Percentiles rank a stretch among this genome's conserved stretches.
Evolutionary conservation across 768 basidiomycete genomes (phyloP).

Genomic region (Roridomyces roridus): DNA sequence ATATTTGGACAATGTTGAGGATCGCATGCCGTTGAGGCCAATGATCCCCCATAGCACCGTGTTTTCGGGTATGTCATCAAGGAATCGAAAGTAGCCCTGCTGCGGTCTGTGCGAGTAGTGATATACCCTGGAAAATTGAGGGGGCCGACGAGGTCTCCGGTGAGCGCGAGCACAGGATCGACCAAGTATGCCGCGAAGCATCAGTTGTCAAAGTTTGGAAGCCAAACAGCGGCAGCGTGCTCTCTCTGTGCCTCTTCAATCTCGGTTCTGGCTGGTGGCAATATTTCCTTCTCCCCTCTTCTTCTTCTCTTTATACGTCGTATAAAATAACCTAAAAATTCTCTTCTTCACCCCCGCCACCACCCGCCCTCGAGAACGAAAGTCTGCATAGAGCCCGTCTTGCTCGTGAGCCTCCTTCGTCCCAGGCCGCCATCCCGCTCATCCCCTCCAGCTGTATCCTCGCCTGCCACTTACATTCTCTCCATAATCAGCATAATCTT

Average conservation of each 20-base stretch:
- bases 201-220: not conserved
- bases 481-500: conserved; percentile 43
- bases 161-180: conserved; percentile 1
- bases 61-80: conserved; percentile 61
- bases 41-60: conserved; percentile 69
- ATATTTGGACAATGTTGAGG: too few species aligned
- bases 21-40: conserved; percentile 55
- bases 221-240: not conserved
- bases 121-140: not conserved
- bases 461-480: conserved; percentile 38
- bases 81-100: conserved; percentile 31
- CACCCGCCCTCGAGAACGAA: conserved; percentile 5
- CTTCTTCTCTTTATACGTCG: conserved; percentile 7
- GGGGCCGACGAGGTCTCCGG: not conserved
- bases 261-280: conserved; percentile 1
- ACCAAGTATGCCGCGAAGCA: not conserved
- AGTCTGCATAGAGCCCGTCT: conserved; percentile 7
- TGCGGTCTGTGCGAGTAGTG: not conserved
- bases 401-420: conserved; percentile 2
- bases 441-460: conserved; percentile 38
- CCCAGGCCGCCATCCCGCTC: conserved; percentile 18
- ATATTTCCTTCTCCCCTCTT: not conserved
- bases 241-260: conserved; percentile 25
- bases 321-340: conserved; percentile 13
- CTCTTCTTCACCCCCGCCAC: conserved; percentile 4